A percentile compares a stretch with the other conserved stretches of the same genome.
These are phyloP conservation scores for Viola pubescens DNA, from an alignment of 441 rosid genomes.

Conservation along the genomic window DNA sequence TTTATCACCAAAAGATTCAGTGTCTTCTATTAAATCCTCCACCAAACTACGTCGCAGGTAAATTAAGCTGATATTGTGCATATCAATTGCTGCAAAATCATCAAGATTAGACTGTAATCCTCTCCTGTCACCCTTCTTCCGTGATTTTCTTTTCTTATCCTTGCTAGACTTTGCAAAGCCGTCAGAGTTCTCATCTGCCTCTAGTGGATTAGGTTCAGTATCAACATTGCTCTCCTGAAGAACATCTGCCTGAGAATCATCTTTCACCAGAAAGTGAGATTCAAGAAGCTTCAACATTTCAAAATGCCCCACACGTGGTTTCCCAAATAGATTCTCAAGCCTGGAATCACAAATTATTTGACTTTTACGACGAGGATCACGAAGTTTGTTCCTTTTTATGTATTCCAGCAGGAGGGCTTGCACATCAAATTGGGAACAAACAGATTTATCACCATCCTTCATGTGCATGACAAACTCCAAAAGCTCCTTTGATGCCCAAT, in stretches of 20 bases:
- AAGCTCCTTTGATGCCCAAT: conserved; percentile 93
- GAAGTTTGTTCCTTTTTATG: conserved; percentile 78
- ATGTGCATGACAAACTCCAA: conserved; percentile 80
- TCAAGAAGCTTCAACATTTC: conserved; percentile 96
- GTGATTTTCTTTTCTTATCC: conserved; percentile 71
- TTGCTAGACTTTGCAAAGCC: conserved; percentile 41
- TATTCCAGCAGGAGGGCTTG: conserved; percentile 76
- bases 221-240: conserved; percentile 55
- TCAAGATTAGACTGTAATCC: conserved; percentile 74
- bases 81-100: conserved; percentile 87
- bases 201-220: conserved; percentile 55
- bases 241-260: conserved; percentile 58
- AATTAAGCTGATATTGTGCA: conserved; percentile 69
- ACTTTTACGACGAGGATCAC: conserved; percentile 88
- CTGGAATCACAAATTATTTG: conserved; percentile 83
- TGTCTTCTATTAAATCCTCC: conserved; percentile 72
- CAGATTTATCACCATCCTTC: conserved; percentile 76
- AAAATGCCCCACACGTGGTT: conserved; percentile 88
- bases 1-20: conserved; percentile 62
- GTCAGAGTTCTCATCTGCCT: conserved; percentile 64
- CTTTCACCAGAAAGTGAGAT: conserved; percentile 67
- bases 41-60: conserved; percentile 76
- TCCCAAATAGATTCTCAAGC: conserved; percentile 77
- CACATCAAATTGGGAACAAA: conserved; percentile 66
- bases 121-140: conserved; percentile 59